Evolutionary conservation across 495 filamentous ascomycete species (phyloP).

Genomic region (Penicillium odoratum): DNA sequence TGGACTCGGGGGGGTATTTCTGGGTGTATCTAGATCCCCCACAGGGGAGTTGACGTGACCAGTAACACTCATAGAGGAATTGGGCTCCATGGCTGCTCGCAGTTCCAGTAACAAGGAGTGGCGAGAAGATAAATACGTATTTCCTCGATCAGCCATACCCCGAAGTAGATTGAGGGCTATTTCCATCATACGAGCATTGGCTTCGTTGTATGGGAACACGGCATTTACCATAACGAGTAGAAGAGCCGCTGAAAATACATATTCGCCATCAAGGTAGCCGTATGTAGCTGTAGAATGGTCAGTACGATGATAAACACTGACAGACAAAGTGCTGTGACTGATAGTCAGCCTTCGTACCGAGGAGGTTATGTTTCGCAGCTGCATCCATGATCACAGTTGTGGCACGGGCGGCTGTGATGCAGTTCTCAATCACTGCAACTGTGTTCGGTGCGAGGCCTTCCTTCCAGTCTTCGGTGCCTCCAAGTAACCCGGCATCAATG

Average conservation of each 20-base stretch:
- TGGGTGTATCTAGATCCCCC: background rate
- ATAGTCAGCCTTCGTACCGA: constrained; percentile 30
- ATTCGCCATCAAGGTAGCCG: constrained; percentile 52
- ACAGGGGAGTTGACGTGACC: constrained; percentile 13
- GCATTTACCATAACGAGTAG: constrained; percentile 52
- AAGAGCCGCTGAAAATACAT: constrained; percentile 49
- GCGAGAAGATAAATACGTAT: constrained; percentile 43
- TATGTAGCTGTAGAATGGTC: constrained; percentile 39
- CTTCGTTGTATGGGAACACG: constrained; percentile 43
- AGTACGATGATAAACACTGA: background rate
- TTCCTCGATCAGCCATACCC: constrained; percentile 49
- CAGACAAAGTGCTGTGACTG: background rate
- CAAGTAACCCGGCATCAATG: constrained; percentile 30
- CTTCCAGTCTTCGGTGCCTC: constrained; percentile 39
- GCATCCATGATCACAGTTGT: constrained; percentile 49
- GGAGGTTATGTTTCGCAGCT: constrained; percentile 43
- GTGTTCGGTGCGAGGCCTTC: constrained; percentile 41
- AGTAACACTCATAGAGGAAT: constrained; percentile 16
- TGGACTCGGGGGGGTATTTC: background rate
- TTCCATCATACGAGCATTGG: constrained; percentile 42
- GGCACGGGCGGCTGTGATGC: constrained; percentile 46
- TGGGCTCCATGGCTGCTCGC: constrained; percentile 30
- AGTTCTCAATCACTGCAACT: constrained; percentile 48
- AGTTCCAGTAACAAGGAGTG: constrained; percentile 43
- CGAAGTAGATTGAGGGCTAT: constrained; percentile 41